These are phyloP conservation scores for Scytalidium lignicola DNA, from an alignment of 2,329 filamentous ascomycete species.

Conservation along the genomic window DNA sequence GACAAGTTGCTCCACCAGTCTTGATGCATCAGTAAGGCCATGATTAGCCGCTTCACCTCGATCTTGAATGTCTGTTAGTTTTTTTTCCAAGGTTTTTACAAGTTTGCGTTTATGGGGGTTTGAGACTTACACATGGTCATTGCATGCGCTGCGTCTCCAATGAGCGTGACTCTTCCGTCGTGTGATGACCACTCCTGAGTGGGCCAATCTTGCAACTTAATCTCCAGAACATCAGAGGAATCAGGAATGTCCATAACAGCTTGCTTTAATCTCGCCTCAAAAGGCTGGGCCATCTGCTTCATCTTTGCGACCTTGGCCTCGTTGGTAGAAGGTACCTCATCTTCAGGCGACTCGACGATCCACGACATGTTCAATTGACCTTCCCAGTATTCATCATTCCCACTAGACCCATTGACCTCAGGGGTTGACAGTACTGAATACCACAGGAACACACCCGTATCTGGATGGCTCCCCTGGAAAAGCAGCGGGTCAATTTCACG, in stretches of 20 bases:
- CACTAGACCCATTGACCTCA: conserved; percentile 12
- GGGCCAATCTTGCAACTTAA: conserved; percentile 46
- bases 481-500: conserved; percentile 47
- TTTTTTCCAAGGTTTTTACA: no score
- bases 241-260: conserved; percentile 36
- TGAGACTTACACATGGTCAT: conserved; percentile 44
- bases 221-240: conserved; percentile 36
- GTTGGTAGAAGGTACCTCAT: conserved; percentile 36
- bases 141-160: conserved; percentile 42
- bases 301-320: conserved; percentile 37
- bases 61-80: conserved; percentile 22
- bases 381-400: conserved; percentile 10
- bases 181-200: conserved; percentile 23
- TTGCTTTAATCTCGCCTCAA: conserved; percentile 44
- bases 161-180: conserved; percentile 30
- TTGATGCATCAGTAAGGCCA: conserved; percentile 44
- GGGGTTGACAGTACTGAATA: conserved; percentile 26
- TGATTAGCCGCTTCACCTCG: conserved; percentile 54
- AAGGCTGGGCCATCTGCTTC: conserved; percentile 37
- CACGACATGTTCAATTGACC: conserved; percentile 34
- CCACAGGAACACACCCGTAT: conserved; percentile 46
- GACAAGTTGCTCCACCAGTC: conserved; percentile 29
- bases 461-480: conserved; percentile 48
- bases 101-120: background rate
- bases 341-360: conserved; percentile 30